A percentile compares a stretch with the other conserved stretches of the same genome.
Conservation (phyloP, 1,284 basidiomycete genomes). For the Papiliotrema nemorosa region DNA sequence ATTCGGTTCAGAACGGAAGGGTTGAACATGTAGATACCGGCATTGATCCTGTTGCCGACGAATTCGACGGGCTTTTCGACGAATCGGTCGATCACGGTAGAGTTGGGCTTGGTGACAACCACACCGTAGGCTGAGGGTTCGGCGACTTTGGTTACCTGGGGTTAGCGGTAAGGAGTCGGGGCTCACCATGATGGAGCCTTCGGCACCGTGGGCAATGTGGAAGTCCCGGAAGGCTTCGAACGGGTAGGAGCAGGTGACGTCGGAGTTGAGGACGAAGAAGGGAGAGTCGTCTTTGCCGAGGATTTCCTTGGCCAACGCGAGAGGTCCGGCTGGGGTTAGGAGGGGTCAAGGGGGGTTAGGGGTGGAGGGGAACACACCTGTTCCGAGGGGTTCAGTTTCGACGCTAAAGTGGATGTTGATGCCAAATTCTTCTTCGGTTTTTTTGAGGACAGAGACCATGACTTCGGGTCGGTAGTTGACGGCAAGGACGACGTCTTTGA, state of each 20-base stretch:
- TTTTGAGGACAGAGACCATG: conserved; percentile 55
- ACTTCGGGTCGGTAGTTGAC: conserved; percentile 57
- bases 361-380: conserved; percentile 41
- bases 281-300: conserved; percentile 56
- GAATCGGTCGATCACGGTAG: conserved; percentile 55
- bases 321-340: conserved; percentile 51
- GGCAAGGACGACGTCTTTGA: conserved; percentile 56
- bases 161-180: not conserved
- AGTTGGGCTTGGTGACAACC: conserved; percentile 53
- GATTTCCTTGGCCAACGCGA: conserved; percentile 54
- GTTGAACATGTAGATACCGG: conserved; percentile 59
- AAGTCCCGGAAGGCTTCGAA: conserved; percentile 56
- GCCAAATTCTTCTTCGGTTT: conserved; percentile 55
- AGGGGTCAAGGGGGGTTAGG: not conserved
- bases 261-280: conserved; percentile 58
- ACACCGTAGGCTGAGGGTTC: conserved; percentile 57
- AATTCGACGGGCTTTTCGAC: conserved; percentile 58
- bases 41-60: conserved; percentile 57
- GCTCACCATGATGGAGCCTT: conserved; percentile 55
- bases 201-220: conserved; percentile 54
- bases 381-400: conserved; percentile 56
- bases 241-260: conserved; percentile 56
- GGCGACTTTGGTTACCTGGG: conserved; percentile 54
- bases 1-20: conserved; percentile 54
- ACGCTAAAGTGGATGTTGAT: conserved; percentile 56